A percentile compares a stretch with the other conserved stretches of the same genome.
phyloP scores from a whole-genome alignment of 306 rosid genomes.

The Quercus parvula region DNA sequence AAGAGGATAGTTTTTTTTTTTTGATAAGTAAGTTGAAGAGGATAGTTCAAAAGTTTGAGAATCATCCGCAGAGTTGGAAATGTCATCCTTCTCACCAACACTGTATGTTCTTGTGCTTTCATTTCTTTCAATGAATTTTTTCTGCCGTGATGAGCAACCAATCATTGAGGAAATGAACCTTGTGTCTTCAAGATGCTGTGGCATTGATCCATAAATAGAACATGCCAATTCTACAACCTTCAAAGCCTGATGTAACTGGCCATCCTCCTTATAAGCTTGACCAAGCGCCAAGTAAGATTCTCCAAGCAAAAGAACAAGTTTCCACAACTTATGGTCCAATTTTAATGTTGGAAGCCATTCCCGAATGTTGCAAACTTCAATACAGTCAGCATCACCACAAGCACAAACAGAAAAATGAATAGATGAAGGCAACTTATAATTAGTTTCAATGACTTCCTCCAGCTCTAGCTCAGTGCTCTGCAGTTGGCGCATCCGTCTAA shows the following conservation, averaged over 20 bases:
- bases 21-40: conserved; percentile 49
- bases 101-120: conserved; percentile 29
- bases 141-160: conserved; percentile 39
- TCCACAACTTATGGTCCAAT: conserved; percentile 88
- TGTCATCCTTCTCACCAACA: conserved; percentile 35
- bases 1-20: conserved; percentile 44
- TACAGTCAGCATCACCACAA: conserved; percentile 92
- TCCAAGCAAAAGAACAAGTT: conserved; percentile 93
- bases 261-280: conserved; percentile 80
- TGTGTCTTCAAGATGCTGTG: conserved; percentile 79
- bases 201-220: conserved; percentile 97
- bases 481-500: conserved; percentile 88
- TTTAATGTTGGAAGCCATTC: conserved; percentile 95
- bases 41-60: conserved; percentile 48
- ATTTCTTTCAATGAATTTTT: conserved; percentile 35
- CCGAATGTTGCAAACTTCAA: conserved; percentile 91
- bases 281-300: conserved; percentile 95
- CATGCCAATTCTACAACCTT: conserved; percentile 85
- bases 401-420: conserved; percentile 74
- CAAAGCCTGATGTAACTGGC: conserved; percentile 76
- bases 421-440: conserved; percentile 47
- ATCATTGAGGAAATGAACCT: conserved; percentile 83
- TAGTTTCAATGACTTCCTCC: conserved; percentile 42
- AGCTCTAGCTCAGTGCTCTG: conserved; percentile 66
- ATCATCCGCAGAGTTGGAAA: conserved; percentile 28